Conservation (phyloP, 177 flowering plant genomes). For the Vitis hybrid region DNA sequence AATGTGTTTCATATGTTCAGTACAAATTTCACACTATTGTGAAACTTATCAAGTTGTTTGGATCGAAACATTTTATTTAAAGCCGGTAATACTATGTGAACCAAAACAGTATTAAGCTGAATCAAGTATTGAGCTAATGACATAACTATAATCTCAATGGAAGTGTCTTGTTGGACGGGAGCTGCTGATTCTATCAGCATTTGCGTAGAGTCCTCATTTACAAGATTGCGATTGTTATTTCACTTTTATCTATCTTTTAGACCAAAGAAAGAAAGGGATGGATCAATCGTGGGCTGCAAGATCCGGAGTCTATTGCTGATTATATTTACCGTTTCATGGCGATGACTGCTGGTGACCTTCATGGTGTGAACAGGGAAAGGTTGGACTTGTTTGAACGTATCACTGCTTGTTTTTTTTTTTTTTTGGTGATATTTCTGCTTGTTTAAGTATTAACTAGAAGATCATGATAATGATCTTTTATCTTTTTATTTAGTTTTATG, state of each 20-base stretch:
- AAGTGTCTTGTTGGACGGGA: too few relatives aligned
- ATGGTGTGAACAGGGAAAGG: slow-evolving; percentile 90
- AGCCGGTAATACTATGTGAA: too few relatives aligned
- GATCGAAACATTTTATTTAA: too few relatives aligned
- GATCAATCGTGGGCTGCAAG: slow-evolving; percentile 88
- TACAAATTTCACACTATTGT: too few relatives aligned
- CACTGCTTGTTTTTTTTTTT: background rate
- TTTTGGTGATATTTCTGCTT: background rate
- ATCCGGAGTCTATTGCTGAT: slow-evolving; percentile 95
- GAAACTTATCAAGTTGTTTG: too few relatives aligned
- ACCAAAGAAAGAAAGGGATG: slow-evolving; percentile 88
- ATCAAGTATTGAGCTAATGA: background rate
- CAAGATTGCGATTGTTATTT: background rate
- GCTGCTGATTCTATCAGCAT: too few relatives aligned
- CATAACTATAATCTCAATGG: too few relatives aligned
- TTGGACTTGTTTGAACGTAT: slow-evolving; percentile 14
- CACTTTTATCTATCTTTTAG: slow-evolving; percentile 31
- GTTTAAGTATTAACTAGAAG: background rate
- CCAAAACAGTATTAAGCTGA: background rate
- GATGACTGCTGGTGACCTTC: slow-evolving; percentile 73
- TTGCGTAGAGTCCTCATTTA: too few relatives aligned
- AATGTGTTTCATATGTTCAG: too few relatives aligned
- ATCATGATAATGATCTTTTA: background rate
- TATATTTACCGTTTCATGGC: slow-evolving; percentile 97
- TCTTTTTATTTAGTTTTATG: background rate